Evolutionary conservation across 75 land plant species (phyloP).

Genomic region (Pinus albicaulis): DNA sequence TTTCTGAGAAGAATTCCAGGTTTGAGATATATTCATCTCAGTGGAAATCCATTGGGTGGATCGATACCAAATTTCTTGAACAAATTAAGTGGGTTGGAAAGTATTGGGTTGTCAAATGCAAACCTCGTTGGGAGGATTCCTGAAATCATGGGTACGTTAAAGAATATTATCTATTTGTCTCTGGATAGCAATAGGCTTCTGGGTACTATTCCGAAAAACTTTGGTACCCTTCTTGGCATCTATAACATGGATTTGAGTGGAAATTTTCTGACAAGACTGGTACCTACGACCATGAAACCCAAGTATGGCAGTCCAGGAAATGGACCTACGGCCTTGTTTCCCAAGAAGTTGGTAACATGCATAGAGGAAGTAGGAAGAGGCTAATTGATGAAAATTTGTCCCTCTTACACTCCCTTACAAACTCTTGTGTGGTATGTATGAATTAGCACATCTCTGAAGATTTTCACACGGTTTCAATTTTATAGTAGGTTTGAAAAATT

Average conservation of each 20-base stretch:
- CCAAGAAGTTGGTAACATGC: background rate
- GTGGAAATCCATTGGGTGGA: constrained; percentile 46
- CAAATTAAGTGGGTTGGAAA: constrained; percentile 22
- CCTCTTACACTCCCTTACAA: constrained; percentile 53
- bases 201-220: constrained; percentile 31
- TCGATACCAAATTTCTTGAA: constrained; percentile 22
- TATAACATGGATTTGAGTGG: constrained; percentile 17
- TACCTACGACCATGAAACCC: constrained; percentile 28
- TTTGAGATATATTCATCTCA: constrained; percentile 23
- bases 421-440: constrained; percentile 52
- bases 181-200: constrained; percentile 51
- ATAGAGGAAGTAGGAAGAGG: background rate
- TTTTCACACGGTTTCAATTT: no score
- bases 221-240: background rate
- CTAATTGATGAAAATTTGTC: constrained; percentile 56
- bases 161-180: constrained; percentile 42
- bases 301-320: background rate
- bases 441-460: background rate
- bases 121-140: constrained; percentile 50
- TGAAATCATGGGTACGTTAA: constrained; percentile 25
- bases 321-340: background rate
- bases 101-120: constrained; percentile 38
- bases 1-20: background rate
- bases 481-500: background rate
- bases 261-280: constrained; percentile 53